Percentiles rank a stretch among this genome's conserved stretches.
Conservation (phyloP, 2,329 filamentous ascomycete genomes). For the Leptosphaerulina australis region DNA sequence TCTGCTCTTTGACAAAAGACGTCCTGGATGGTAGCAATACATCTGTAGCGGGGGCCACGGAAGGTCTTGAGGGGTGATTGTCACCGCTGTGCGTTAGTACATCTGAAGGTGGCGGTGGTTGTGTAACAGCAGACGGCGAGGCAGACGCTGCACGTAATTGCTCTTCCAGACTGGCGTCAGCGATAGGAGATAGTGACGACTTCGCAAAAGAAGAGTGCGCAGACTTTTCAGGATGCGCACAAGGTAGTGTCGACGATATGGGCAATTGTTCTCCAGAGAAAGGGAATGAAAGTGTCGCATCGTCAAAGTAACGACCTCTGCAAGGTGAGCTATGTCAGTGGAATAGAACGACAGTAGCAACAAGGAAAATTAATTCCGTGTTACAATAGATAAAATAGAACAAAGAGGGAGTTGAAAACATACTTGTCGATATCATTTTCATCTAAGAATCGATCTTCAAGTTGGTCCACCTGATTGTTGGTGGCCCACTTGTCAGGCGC, state of each 20-base stretch:
- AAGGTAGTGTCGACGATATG: slow-evolving; percentile 33
- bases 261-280: slow-evolving; percentile 33
- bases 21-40: slow-evolving; percentile 11
- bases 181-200: slow-evolving; percentile 31
- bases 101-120: slow-evolving; percentile 31
- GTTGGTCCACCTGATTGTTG: slow-evolving; percentile 58
- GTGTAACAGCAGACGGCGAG: slow-evolving; percentile 40
- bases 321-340: slow-evolving; percentile 35
- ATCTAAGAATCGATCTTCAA: slow-evolving; percentile 62
- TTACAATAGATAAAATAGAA: background rate
- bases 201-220: slow-evolving; percentile 22
- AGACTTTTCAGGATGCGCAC: slow-evolving; percentile 29
- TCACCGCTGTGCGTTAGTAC: slow-evolving; percentile 23
- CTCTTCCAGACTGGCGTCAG: slow-evolving; percentile 38
- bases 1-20: slow-evolving; percentile 25
- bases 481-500: slow-evolving; percentile 57
- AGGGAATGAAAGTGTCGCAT: slow-evolving; percentile 57
- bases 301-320: slow-evolving; percentile 64
- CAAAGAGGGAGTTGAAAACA: slow-evolving; percentile 31
- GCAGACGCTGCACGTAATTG: slow-evolving; percentile 45
- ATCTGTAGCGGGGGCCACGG: slow-evolving; percentile 18
- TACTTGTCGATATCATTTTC: slow-evolving; percentile 64
- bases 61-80: slow-evolving; percentile 16
- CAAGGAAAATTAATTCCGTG: background rate
- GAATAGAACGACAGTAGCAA: slow-evolving; percentile 34